Evolutionary conservation across 176 grass and related monocot species (phyloP).

Genomic region (Alopecurus myosuroides): DNA sequence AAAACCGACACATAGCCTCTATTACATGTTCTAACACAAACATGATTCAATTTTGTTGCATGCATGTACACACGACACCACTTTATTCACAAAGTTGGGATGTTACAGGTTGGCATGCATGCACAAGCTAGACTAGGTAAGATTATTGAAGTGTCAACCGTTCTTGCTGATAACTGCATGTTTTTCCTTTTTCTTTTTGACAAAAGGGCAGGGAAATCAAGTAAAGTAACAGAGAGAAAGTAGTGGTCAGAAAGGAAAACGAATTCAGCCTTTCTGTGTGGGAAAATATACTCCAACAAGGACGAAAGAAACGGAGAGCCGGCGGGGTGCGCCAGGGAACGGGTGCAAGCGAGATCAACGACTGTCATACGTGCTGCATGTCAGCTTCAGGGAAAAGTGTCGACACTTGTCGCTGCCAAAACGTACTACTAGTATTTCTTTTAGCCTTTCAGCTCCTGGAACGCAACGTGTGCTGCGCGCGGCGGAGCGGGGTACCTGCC

Average conservation of each 20-base stretch:
- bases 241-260: background rate
- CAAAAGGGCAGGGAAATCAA: too few species aligned
- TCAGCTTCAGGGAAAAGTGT: background rate
- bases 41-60: too few species aligned
- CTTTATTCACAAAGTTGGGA: too few species aligned
- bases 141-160: too few species aligned
- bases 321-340: background rate
- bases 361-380: background rate
- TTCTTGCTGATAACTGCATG: too few species aligned
- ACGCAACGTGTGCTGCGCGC: background rate
- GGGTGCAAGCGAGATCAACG: background rate
- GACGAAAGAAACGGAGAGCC: background rate
- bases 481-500: background rate
- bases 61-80: too few species aligned
- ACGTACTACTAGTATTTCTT: background rate
- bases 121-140: background rate
- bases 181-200: too few species aligned
- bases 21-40: too few species aligned
- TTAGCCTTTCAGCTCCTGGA: background rate
- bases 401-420: background rate
- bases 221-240: too few species aligned
- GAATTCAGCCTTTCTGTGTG: background rate
- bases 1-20: too few species aligned
- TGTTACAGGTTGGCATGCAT: background rate
- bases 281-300: background rate